Evolutionary conservation across 1,284 basidiomycete genomes (phyloP), one percentile per base, ranked within the genome.

Genomic region (Puccinia novopanici): DNA sequence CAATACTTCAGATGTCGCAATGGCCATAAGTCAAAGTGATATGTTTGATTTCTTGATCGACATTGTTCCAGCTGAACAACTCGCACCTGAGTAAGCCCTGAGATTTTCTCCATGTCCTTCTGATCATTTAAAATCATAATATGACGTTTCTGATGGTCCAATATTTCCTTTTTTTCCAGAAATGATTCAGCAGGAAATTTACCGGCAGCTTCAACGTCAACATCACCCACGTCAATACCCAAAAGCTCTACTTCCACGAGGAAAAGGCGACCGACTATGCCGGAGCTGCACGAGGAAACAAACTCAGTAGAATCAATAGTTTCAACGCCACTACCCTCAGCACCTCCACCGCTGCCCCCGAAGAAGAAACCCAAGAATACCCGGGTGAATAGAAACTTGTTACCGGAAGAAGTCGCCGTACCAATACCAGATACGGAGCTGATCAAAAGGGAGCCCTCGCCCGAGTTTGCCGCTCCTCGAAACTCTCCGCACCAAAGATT

Each of bases 21-120:
- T 82, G 30, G 85, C 85, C 10, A 83, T 85, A 40, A 83, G 84
- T 17, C 73, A 84, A 30, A 84, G 84, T 40, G 85, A 86, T 68
- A 81, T 85, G 72, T 86, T 86, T 57, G 85, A 86, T 70, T 86
- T 86, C 59, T 80, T 85, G 67, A 85, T 86, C 67, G 85, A 86
- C 72, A 83, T 86, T 52, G 84, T 86, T 13, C 84, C 85, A 13
- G 59, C 83, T 65, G 82, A 84, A 59, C 84, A 84, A 63, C 48
- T 68, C 50, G 30, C 65, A 13, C 17, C 71, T 37, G 48, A 37
- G 30, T 65, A 54, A 63, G 59, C 19, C 34, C 17, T 37, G 8
- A 30, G 19, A 48, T 72, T 52, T 34, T 30, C n/a, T 45, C 15
- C 55, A 42, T 40, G 22, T 61, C 24, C 34, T 34, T 75, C 57